Evolutionary conservation across 2,329 filamentous ascomycete genomes (phyloP), one percentile per base, ranked within the genome.

Genomic region (Whalleya microplaca): DNA sequence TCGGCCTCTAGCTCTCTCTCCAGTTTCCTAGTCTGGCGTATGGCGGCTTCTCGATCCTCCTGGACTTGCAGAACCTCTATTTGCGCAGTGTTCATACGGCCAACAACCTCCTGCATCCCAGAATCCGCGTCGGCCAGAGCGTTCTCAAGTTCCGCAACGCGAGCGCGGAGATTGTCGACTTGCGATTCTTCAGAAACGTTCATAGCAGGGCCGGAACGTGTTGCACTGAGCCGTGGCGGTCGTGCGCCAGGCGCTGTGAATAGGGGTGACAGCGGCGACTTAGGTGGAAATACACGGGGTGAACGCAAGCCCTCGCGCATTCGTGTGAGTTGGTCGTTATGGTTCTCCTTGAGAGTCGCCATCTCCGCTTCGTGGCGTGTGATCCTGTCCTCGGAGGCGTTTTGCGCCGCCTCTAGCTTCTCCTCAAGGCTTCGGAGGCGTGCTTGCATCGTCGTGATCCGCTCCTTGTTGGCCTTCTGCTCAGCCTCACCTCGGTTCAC

Each of bases 281-380:
- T 86, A 1, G 86, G 82, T 2, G 84, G 84, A 57, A 84, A 79
- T 5, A 68, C 69, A 27, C 73, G 79, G 43, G 78, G 80, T 56
- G 77, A 80, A 41, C 77, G 81, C 54, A 73, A 52, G 64, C 68
- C 64, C 71, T 82, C 76, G 71, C 87, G 87, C 68, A 92, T 84
- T 14, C 94, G 89, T 63, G 87, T 86, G 29, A 98, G 83, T 67
- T 95, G 90, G 18, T 81, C 80, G 69, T 84, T 91, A 69, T 95
- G 87, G 56, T 85, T 89, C 53, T 96, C 91, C 64, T 89, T 88
- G 52, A 98, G 77, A 20, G 83, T 79, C 18, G 84, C 78, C 40
- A 96, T 83, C 73, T 97, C 92, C 40, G 95, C 91, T 72, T 98
- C 95, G 69, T 97, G 92, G 47, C 86, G 87, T 43, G 84, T 78